Evolutionary conservation across 441 rosid species (phyloP).

Genomic region (Adansonia grandidieri): DNA sequence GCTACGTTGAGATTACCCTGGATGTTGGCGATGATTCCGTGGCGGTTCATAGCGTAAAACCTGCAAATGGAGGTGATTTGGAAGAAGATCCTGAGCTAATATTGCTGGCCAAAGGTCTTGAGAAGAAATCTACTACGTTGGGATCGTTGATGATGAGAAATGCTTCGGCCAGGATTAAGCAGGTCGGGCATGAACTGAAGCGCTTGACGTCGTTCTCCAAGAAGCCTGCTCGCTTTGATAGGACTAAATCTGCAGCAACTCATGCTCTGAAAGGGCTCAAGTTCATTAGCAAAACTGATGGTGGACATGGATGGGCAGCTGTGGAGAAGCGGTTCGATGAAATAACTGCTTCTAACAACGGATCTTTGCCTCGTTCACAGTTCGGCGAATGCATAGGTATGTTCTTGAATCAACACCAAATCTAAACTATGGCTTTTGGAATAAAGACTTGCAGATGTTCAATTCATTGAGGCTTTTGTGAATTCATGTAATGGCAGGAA

Average conservation of each 20-base stretch:
- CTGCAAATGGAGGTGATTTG: constrained; percentile 31
- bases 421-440: too few relatives aligned
- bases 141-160: constrained; percentile 32
- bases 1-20: constrained; percentile 51
- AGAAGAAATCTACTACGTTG: constrained; percentile 29
- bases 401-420: too few relatives aligned
- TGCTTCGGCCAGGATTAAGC: constrained; percentile 39
- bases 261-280: constrained; percentile 53
- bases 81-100: constrained; percentile 42
- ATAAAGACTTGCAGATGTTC: too few relatives aligned
- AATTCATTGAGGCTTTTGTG: too few relatives aligned
- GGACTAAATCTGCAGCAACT: constrained; percentile 51
- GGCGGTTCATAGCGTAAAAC: constrained; percentile 44
- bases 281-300: constrained; percentile 54
- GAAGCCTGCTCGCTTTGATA: constrained; percentile 40
- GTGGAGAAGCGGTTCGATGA: constrained; percentile 51
- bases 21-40: constrained; percentile 46
- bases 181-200: constrained; percentile 45
- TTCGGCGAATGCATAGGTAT: constrained; percentile 53
- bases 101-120: constrained; percentile 39
- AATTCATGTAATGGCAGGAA: constrained; percentile 29
- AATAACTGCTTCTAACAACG: constrained; percentile 33
- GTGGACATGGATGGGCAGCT: constrained; percentile 49
- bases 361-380: constrained; percentile 42
- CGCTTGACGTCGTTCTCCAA: constrained; percentile 43